A percentile compares a stretch with the other conserved stretches of the same genome.
Evolutionary conservation across 2,329 filamentous ascomycete species (phyloP).

Genomic region (Dichotomopilus funicola): DNA sequence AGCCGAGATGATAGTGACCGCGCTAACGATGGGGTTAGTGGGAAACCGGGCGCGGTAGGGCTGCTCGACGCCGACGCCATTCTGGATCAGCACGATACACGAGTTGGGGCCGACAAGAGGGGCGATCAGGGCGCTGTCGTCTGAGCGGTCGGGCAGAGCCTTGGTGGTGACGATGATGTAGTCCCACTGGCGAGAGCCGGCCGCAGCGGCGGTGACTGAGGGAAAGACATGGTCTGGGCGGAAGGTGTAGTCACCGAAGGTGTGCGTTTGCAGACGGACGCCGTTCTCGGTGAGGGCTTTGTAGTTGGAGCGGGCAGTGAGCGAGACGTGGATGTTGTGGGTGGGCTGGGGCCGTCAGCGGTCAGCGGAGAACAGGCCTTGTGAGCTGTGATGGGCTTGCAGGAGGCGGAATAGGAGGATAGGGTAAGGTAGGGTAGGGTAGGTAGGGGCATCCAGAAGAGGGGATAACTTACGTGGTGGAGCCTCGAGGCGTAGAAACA

Average conservation of each 20-base stretch:
- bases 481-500: constrained; percentile 67
- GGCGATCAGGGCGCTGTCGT: constrained; percentile 55
- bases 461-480: constrained; percentile 43
- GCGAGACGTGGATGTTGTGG: constrained; percentile 53
- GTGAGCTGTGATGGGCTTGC: too few relatives aligned
- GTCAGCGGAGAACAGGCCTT: not conserved
- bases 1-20: constrained; percentile 63
- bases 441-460: not conserved
- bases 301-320: constrained; percentile 71
- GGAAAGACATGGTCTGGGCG: constrained; percentile 55
- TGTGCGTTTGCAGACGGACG: constrained; percentile 57
- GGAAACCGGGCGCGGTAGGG: constrained; percentile 60
- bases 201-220: constrained; percentile 49
- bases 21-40: constrained; percentile 53
- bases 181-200: constrained; percentile 35
- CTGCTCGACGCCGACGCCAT: constrained; percentile 63
- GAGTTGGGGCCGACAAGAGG: constrained; percentile 50
- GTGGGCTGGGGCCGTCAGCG: constrained; percentile 34
- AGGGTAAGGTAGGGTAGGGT: too few relatives aligned
- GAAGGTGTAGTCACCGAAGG: constrained; percentile 63
- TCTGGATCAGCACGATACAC: constrained; percentile 62
- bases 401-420: too few relatives aligned
- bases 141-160: constrained; percentile 57
- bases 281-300: constrained; percentile 53
- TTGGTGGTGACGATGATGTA: constrained; percentile 66